phyloP scores from a whole-genome alignment of 169 alveolate genomes.

The Plasmodium cynomolgi region DNA sequence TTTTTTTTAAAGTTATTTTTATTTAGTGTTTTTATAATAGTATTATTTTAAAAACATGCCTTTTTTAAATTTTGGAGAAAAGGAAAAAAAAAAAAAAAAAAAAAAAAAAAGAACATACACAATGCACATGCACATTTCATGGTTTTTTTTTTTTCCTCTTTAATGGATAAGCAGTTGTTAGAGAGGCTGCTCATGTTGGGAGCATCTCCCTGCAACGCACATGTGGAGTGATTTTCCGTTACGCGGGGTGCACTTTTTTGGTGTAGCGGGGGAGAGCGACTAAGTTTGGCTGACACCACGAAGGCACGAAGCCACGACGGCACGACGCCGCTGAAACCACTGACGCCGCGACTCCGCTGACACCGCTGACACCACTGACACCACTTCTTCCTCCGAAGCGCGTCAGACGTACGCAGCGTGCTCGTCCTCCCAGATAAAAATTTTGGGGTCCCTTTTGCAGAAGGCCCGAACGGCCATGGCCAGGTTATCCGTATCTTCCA shows the following conservation, averaged over 20 bases:
- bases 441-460: slow-evolving; percentile 89
- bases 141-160: background rate
- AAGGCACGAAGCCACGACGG: too few species aligned
- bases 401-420: slow-evolving; percentile 16
- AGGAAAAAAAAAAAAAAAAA: slow-evolving; percentile 11
- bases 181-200: background rate
- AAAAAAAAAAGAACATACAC: background rate
- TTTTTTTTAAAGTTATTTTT: background rate
- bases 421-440: slow-evolving; percentile 85
- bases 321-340: background rate
- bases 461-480: slow-evolving; percentile 90
- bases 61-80: slow-evolving; percentile 16
- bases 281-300: background rate
- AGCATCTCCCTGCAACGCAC: background rate
- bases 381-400: background rate
- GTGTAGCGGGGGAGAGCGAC: background rate
- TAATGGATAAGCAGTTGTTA: background rate
- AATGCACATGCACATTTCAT: too few species aligned
- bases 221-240: background rate
- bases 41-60: slow-evolving; percentile 39
- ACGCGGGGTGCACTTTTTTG: background rate
- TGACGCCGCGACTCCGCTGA: background rate
- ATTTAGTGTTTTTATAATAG: slow-evolving; percentile 1
- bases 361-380: background rate
- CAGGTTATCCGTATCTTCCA: slow-evolving; percentile 86